Evolutionary conservation across 768 basidiomycete genomes (phyloP).

Genomic region (Fomitopsis pulvina): DNA sequence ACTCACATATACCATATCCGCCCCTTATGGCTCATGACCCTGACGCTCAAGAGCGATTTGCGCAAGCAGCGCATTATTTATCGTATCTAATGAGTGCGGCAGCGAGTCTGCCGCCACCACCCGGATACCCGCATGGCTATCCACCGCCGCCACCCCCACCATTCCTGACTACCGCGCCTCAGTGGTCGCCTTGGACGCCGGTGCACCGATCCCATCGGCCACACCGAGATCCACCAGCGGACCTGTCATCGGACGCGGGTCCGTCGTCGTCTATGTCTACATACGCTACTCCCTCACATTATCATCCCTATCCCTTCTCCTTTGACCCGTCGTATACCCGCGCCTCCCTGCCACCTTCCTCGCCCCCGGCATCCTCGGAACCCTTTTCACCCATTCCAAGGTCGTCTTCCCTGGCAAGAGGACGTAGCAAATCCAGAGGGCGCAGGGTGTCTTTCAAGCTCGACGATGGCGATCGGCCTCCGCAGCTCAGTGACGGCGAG

Average conservation of each 20-base stretch:
- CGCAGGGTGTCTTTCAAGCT: conserved; percentile 52
- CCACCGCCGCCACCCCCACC: conserved; percentile 19
- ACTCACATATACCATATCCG: background rate
- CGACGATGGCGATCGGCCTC: conserved; percentile 19
- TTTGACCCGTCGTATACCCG: conserved; percentile 40
- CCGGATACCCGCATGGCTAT: conserved; percentile 9
- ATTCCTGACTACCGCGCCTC: conserved; percentile 6
- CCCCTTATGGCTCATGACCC: conserved; percentile 9
- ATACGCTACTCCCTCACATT: conserved; percentile 31
- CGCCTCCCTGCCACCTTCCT: conserved; percentile 47
- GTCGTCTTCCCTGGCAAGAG: conserved; percentile 23
- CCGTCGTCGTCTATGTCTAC: conserved; percentile 12
- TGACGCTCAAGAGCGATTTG: conserved; percentile 31
- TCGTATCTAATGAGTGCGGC: conserved; percentile 32
- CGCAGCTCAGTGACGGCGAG: background rate
- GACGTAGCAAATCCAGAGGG: conserved; percentile 46
- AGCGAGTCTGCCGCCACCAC: conserved; percentile 15
- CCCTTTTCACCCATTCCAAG: conserved; percentile 20
- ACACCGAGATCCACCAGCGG: conserved; percentile 17
- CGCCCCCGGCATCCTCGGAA: conserved; percentile 36
- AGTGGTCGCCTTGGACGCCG: conserved; percentile 15
- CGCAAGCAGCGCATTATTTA: conserved; percentile 35
- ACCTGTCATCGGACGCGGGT: conserved; percentile 24
- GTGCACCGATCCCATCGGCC: conserved; percentile 7
- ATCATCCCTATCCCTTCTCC: conserved; percentile 31